These are phyloP conservation scores for Chrysanthemum seticuspe DNA, from an alignment of 129 eudicot genomes.

Conservation along the genomic window DNA sequence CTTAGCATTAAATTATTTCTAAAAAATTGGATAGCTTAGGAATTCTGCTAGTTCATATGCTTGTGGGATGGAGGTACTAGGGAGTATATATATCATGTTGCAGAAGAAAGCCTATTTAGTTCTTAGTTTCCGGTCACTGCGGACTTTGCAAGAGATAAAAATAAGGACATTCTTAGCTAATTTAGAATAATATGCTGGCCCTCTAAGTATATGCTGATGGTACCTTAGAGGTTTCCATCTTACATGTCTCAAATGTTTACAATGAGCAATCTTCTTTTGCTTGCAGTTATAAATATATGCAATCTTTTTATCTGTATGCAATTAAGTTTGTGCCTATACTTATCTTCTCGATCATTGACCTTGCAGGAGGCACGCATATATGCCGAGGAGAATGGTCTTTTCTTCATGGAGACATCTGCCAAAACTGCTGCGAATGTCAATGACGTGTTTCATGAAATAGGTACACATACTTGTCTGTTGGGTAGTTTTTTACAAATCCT, in stretches of 20 bases:
- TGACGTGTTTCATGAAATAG: too few relatives aligned
- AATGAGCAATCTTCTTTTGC: background rate
- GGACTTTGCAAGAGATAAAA: background rate
- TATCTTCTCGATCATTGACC: background rate
- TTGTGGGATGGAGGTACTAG: too few relatives aligned
- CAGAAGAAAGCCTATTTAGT: background rate
- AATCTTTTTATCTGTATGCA: background rate
- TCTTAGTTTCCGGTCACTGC: background rate
- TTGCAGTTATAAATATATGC: background rate
- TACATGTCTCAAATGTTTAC: background rate
- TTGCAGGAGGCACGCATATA: constrained; percentile 85
- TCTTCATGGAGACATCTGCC: constrained; percentile 95
- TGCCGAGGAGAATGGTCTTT: constrained; percentile 93
- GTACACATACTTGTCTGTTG: background rate
- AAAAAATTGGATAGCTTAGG: too few relatives aligned
- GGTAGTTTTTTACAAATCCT: constrained; percentile 2
- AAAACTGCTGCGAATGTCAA: too few relatives aligned
- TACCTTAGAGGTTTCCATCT: background rate
- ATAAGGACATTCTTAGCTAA: background rate
- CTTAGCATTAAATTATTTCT: too few relatives aligned
- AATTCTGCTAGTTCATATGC: too few relatives aligned
- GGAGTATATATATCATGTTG: too few relatives aligned
- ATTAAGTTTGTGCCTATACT: background rate
- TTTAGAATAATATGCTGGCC: background rate
- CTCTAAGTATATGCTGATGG: background rate